Evolutionary conservation across 352 stramenopile genomes (phyloP).

Genomic region (Globisporangium spinosum): DNA sequence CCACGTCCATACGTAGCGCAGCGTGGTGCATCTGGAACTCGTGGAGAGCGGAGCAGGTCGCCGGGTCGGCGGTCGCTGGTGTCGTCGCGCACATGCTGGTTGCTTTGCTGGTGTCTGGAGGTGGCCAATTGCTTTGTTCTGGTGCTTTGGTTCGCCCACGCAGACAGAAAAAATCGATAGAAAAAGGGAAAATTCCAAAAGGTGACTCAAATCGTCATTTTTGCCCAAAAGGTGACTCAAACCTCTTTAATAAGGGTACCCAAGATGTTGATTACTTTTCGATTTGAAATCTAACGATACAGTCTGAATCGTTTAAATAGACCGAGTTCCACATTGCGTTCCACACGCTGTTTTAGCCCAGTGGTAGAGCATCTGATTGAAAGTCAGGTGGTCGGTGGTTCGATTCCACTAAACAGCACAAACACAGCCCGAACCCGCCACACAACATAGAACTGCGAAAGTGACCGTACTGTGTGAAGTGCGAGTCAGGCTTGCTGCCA

Average conservation of each 20-base stretch:
- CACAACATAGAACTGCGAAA: constrained; percentile 7
- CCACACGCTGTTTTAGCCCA: no score
- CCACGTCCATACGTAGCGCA: constrained; percentile 44
- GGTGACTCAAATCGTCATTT: no score
- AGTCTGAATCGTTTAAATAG: no score
- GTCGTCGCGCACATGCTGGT: constrained; percentile 7
- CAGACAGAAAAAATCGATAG: neutral
- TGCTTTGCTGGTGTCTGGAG: neutral
- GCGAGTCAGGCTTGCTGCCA: neutral
- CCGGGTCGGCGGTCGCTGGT: constrained; percentile 32
- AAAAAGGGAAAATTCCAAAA: no score
- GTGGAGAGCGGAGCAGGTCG: constrained; percentile 52
- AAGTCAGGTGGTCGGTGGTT: neutral
- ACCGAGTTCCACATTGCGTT: no score
- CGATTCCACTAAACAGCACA: constrained; percentile 1
- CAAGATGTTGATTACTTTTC: no score
- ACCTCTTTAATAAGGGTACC: no score
- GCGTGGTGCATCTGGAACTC: constrained; percentile 53
- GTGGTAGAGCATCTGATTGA: neutral
- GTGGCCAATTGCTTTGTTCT: constrained; percentile 1
- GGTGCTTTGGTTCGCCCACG: neutral
- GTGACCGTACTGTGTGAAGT: constrained; percentile 7
- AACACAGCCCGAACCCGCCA: neutral
- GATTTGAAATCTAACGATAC: no score
- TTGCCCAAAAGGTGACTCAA: no score